Base-by-base conservation (phyloP, 805 yeast genomes). In the Wickerhamiella alocasiicola region DNA sequence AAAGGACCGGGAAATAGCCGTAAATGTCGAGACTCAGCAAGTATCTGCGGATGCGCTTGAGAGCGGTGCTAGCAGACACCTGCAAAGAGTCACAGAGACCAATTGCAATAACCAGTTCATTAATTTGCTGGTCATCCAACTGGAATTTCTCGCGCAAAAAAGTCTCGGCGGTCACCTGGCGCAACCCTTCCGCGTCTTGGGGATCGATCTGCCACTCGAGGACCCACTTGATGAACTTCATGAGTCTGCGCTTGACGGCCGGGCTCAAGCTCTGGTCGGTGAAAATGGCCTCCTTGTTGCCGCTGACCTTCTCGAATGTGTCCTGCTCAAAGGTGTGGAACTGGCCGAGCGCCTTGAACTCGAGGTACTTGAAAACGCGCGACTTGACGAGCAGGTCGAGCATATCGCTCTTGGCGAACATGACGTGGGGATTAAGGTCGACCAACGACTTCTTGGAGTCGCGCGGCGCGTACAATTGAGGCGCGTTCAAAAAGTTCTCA, bases 241-340 rank as follows among this genome's bases (percentile, higher is more conserved):
- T 88, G 48, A 84, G 67, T 47, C 74, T 70, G 47, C 98, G 74
- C 59, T 88, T 88, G 7, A 93, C 74, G 41, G 72, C 61, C 40
- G 87, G 64, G 9, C 81, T 67, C 47, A 91, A 64, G 4, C 81
- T 68, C 59, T 84, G 91, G 61, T 84, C 87, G 16, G 94, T 81
- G 65, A 88, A 88, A 33, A 88, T 87, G 53, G 85, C 96, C 60
- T 88, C 93, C 57, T 85, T 88, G 21, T 95, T 73, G 46, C 80
- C 80, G 24, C 85, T 71, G 55, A 87, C 72, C 57, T 83, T 83
- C 50, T 81, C 94, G 63, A 91, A 88, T 39, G 76, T 69, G 59
- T 88, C 96, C 55, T 83, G 80, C 60, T 87, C 95, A 61, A 72
- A 91, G n/a, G 94, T 82, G 59, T 91, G 97, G 64, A 88, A 87